These are phyloP conservation scores for Darksidea phi DNA, from an alignment of 495 filamentous ascomycete species.

Conservation along the genomic window DNA sequence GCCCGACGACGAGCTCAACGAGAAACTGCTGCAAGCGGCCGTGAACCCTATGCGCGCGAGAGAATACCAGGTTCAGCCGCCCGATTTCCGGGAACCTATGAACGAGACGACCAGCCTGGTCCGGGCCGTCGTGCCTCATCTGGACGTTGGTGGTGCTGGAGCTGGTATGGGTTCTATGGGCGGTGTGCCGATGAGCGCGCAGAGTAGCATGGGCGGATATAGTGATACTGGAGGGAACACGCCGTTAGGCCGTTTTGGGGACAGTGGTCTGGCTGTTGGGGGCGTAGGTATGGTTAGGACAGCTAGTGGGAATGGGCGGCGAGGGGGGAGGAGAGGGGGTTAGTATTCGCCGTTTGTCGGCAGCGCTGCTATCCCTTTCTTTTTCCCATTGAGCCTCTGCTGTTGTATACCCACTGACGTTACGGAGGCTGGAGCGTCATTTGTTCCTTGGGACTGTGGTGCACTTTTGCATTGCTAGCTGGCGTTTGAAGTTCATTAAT, in stretches of 20 bases:
- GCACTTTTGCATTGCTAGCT: too few relatives aligned
- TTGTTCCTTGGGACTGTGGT: too few relatives aligned
- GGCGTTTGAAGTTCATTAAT: too few relatives aligned
- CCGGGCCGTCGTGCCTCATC: constrained; percentile 28
- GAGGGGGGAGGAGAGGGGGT: background rate
- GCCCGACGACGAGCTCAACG: constrained; percentile 32
- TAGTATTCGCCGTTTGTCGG: too few relatives aligned
- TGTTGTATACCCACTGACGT: too few relatives aligned
- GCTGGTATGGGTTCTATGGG: constrained; percentile 11
- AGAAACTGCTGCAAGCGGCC: constrained; percentile 31
- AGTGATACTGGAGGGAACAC: constrained; percentile 31
- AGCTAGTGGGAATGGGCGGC: constrained; percentile 29
- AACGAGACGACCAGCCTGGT: constrained; percentile 22
- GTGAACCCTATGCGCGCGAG: constrained; percentile 13
- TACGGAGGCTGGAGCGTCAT: too few relatives aligned
- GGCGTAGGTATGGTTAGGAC: constrained; percentile 30
- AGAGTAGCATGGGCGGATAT: constrained; percentile 36
- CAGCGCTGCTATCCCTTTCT: too few relatives aligned
- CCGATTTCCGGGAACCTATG: constrained; percentile 19
- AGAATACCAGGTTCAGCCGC: constrained; percentile 28
- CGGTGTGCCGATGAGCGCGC: constrained; percentile 37
- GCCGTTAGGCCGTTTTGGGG: constrained; percentile 7
- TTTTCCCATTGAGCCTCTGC: too few relatives aligned
- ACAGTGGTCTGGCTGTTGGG: background rate
- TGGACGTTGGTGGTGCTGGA: constrained; percentile 24